These are phyloP conservation scores for Tuber microsphaerosporum DNA, from an alignment of 495 filamentous ascomycete species.

Conservation along the genomic window DNA sequence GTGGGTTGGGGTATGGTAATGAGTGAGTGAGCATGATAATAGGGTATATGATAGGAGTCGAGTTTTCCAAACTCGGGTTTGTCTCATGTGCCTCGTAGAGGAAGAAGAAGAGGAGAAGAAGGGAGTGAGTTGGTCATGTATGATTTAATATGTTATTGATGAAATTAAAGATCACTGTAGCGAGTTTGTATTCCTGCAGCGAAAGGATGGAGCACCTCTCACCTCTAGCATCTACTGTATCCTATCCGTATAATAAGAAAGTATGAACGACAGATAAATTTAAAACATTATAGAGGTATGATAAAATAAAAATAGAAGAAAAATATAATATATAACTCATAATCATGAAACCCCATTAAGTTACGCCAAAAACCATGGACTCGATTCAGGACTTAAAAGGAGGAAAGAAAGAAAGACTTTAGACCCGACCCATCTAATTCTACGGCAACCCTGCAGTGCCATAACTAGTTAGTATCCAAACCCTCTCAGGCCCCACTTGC, in stretches of 20 bases:
- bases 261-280: background rate
- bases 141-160: background rate
- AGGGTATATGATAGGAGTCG: background rate
- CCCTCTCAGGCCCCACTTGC: conserved; percentile 31
- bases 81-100: background rate
- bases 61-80: background rate
- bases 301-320: background rate
- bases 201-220: background rate
- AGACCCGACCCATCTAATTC: background rate
- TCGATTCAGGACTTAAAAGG: background rate
- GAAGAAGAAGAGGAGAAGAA: background rate
- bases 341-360: background rate
- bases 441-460: background rate
- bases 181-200: background rate
- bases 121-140: background rate
- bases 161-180: background rate
- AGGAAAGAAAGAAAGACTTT: background rate
- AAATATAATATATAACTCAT: background rate
- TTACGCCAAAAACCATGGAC: background rate
- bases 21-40: background rate
- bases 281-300: background rate
- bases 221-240: background rate
- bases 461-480: conserved; percentile 20
- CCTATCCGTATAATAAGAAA: background rate
- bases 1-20: background rate